Percentiles rank a stretch among this genome's conserved stretches.
Conservation (phyloP, 257 asterid genomes). For the Rubia yunnanensis region DNA sequence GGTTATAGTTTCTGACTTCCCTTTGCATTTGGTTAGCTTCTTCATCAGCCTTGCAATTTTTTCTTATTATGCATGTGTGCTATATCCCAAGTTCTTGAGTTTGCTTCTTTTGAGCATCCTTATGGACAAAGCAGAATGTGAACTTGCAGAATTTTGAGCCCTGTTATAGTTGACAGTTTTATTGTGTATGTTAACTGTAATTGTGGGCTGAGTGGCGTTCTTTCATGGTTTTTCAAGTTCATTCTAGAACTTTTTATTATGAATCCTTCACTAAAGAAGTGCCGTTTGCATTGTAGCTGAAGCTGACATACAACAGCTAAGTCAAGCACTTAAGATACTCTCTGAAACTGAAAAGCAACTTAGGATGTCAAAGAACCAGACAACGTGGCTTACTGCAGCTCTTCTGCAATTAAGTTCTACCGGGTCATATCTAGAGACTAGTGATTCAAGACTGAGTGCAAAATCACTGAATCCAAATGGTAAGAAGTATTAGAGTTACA, state of each 20-base stretch:
- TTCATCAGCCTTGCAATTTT: neutral
- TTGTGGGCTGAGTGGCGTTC: neutral
- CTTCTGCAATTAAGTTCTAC: conserved; percentile 67
- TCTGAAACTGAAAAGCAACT: conserved; percentile 83
- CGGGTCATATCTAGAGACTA: conserved; percentile 29
- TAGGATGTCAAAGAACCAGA: conserved; percentile 63
- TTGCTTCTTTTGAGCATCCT: neutral
- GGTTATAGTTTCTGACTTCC: neutral
- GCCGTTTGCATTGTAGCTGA: conserved; percentile 39
- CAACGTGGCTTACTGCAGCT: conserved; percentile 74
- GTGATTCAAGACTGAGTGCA: conserved; percentile 36
- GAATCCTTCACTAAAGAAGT: neutral
- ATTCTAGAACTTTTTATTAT: neutral
- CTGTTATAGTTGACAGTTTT: neutral
- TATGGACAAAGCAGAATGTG: neutral
- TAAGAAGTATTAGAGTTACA: conserved; percentile 16
- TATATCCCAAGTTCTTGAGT: neutral
- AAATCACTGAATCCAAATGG: conserved; percentile 46
- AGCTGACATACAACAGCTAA: conserved; percentile 64
- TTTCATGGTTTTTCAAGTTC: neutral
- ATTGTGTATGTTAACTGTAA: neutral
- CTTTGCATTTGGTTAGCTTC: conserved; percentile 1
- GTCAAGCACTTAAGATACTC: conserved; percentile 68
- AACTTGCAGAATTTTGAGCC: neutral
- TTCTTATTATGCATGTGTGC: neutral